Base-by-base conservation (phyloP, 2,329 filamentous ascomycete genomes). In the Fusarium udum region DNA sequence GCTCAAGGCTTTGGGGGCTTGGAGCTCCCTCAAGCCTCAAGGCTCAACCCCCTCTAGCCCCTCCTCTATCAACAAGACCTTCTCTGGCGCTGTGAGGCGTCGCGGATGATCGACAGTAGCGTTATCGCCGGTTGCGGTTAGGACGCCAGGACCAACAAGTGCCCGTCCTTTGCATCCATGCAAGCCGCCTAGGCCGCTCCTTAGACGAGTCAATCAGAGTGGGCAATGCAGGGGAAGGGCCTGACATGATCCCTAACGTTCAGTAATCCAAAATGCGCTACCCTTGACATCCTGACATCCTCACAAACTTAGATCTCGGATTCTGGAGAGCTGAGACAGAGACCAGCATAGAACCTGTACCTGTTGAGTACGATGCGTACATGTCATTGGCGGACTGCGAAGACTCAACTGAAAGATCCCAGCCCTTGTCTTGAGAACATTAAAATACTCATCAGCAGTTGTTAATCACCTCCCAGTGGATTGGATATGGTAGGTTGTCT, bases 51-150 rank as follows among this genome's bases (percentile, higher is more conserved):
- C 53, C 55, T 39, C 31, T 56, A 67, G 34, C 58, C 67, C 28
- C 31, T 26, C 53, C 55, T 39, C 31, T 56, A 67, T 39, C 58
- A 71, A 53, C 61, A 37, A 36, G 65, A 55, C 49, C 40, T 64
- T 45, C 45, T 49, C 53, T 46, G 42, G 60, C 22, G 52, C 59
- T 67, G 67, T 52, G 55, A 76, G 64, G 73, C 75, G 73, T 71
- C 58, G 65, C 76, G 75, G 76, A 76, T 75, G 76, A 78, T 78
- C 76, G 76, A 78, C 76, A 69, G 72, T 77, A 78, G 76, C 71
- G 75, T 74, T 49, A 40, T 68, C 56, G 60, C 62, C 71, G 67
- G 56, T 74, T 72, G 31, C 34, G 60, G 71, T 74, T 72, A 74
- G 71, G 31, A 46, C 43, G 13, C 18, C 31, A 52, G 39, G 36